These are phyloP conservation scores for Candida nanaspora DNA, from an alignment of 805 yeast genomes.

Conservation along the genomic window DNA sequence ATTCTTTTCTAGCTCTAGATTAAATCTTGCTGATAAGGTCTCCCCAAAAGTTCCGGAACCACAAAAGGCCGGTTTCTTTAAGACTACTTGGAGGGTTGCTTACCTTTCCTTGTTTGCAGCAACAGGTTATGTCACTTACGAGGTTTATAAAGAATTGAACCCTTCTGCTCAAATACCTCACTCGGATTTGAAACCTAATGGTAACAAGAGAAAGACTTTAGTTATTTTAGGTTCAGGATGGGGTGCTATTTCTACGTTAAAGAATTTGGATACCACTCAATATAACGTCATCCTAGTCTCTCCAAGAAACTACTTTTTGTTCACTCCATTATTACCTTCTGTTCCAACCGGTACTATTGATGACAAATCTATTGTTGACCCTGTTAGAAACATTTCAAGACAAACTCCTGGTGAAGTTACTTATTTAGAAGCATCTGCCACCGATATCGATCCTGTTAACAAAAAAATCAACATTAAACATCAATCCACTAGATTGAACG, in stretches of 20 bases:
- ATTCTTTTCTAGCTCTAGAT: neutral
- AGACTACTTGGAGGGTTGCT: constrained; percentile 40
- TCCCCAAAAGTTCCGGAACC: neutral
- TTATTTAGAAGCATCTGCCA: constrained; percentile 88
- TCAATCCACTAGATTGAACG: constrained; percentile 41
- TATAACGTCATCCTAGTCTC: constrained; percentile 87
- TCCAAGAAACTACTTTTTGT: constrained; percentile 91
- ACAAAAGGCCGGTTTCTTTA: constrained; percentile 23
- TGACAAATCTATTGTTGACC: constrained; percentile 86
- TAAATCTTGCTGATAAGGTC: neutral
- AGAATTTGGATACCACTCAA: constrained; percentile 75
- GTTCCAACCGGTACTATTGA: constrained; percentile 93
- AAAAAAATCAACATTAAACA: constrained; percentile 62
- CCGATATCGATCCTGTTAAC: constrained; percentile 65
- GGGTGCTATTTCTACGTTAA: constrained; percentile 85
- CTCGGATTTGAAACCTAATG: constrained; percentile 35
- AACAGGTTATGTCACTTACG: constrained; percentile 53
- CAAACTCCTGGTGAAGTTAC: constrained; percentile 64
- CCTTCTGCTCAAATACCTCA: constrained; percentile 59
- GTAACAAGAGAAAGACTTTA: constrained; percentile 61
- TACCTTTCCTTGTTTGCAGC: constrained; percentile 43
- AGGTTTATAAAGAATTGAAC: constrained; percentile 53
- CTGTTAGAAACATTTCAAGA: constrained; percentile 82
- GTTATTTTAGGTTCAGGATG: constrained; percentile 89
- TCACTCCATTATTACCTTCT: constrained; percentile 93